A percentile compares a stretch with the other conserved stretches of the same genome.
Evolutionary conservation across 768 basidiomycete species (phyloP).

Genomic region (Phanerodontia chrysosporium): DNA sequence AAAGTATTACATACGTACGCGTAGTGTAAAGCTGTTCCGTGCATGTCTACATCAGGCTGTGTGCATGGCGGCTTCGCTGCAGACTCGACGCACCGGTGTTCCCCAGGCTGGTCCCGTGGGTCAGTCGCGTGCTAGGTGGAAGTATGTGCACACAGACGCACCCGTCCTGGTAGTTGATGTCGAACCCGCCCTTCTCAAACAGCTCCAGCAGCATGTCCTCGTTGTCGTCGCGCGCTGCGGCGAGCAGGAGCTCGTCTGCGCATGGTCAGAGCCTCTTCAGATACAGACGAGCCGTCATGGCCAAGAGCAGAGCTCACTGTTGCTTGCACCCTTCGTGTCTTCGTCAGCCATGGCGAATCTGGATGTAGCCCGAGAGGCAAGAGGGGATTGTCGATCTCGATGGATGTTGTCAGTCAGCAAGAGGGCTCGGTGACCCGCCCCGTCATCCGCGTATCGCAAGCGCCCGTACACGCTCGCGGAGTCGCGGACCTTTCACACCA

Average conservation of each 20-base stretch:
- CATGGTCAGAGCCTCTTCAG: neutral
- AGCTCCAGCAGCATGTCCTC: slow-evolving; percentile 62
- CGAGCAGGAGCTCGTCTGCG: slow-evolving; percentile 67
- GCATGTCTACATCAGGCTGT: neutral
- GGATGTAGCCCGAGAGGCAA: no score
- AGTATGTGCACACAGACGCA: slow-evolving; percentile 34
- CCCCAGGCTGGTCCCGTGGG: slow-evolving; percentile 41
- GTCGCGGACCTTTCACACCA: no score
- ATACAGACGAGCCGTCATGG: neutral
- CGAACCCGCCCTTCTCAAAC: slow-evolving; percentile 50
- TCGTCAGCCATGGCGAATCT: slow-evolving; percentile 13
- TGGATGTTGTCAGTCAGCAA: no score
- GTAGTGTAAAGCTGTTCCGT: slow-evolving; percentile 56
- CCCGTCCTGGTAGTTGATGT: slow-evolving; percentile 81
- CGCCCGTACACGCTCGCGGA: no score
- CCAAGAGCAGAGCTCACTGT: slow-evolving; percentile 14
- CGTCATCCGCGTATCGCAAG: no score
- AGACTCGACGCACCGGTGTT: slow-evolving; percentile 61
- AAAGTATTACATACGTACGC: slow-evolving; percentile 46
- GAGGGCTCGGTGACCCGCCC: no score
- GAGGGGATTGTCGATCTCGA: no score
- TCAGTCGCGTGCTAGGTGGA: neutral
- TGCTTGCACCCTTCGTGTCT: slow-evolving; percentile 15
- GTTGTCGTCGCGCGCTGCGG: slow-evolving; percentile 71
- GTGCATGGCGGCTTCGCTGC: neutral